Conservation (phyloP, 768 basidiomycete species). For the Suillus cothurnatus region DNA sequence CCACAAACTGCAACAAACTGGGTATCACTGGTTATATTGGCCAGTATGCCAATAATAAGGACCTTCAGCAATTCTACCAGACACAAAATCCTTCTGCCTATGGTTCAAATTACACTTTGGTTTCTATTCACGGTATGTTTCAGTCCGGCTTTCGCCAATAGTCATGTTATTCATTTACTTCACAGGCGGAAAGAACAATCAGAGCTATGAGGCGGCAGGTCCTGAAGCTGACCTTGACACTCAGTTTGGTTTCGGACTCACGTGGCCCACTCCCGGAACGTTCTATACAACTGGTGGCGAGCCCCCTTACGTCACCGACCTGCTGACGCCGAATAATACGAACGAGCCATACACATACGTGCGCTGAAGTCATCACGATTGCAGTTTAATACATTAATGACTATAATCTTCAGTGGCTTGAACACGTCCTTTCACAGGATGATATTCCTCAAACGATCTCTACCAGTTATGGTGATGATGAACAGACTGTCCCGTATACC, state of each 20-base stretch:
- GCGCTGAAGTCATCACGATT: slow-evolving; percentile 15
- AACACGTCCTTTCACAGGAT: slow-evolving; percentile 49
- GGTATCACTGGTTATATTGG: slow-evolving; percentile 58
- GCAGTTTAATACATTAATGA: neutral
- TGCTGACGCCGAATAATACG: slow-evolving; percentile 44
- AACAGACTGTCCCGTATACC: slow-evolving; percentile 68
- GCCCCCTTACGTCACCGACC: slow-evolving; percentile 53
- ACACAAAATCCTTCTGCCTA: slow-evolving; percentile 50
- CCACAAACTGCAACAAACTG: slow-evolving; percentile 46
- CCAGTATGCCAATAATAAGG: slow-evolving; percentile 52
- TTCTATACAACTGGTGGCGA: slow-evolving; percentile 65
- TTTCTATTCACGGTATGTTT: slow-evolving; percentile 55
- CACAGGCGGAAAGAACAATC: slow-evolving; percentile 62
- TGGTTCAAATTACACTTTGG: slow-evolving; percentile 51
- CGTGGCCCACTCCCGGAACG: slow-evolving; percentile 58
- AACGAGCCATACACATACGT: slow-evolving; percentile 55
- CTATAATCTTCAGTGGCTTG: slow-evolving; percentile 53
- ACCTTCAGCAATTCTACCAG: slow-evolving; percentile 53
- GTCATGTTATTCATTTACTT: slow-evolving; percentile 13
- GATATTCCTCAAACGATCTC: slow-evolving; percentile 62
- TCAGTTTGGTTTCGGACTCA: slow-evolving; percentile 69
- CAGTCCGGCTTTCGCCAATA: neutral
- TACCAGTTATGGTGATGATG: slow-evolving; percentile 73
- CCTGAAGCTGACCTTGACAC: slow-evolving; percentile 36
- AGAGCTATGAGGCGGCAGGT: slow-evolving; percentile 54